Base-by-base conservation (phyloP, 2,329 filamentous ascomycete species). In the Monosporascus sp. region DNA sequence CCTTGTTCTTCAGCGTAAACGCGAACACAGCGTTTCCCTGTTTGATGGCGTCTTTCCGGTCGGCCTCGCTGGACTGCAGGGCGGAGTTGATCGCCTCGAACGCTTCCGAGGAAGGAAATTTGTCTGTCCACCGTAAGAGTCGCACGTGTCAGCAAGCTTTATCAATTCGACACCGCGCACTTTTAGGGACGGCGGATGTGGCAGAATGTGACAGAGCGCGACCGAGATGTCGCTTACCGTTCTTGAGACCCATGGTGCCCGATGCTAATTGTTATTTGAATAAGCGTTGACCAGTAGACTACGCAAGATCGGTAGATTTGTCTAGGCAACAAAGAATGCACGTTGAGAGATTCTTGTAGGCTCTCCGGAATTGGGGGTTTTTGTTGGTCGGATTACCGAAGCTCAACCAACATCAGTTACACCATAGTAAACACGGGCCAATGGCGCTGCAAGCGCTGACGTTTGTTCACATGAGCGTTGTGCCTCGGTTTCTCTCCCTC, bases 1-100 rank as follows among this genome's bases (percentile, higher is more conserved):
- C 80, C 54, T 78, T 73, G 81, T 99, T 99, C 81, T 96, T 97
- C 61, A 99, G 78, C 51, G 84, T 91, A 76, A 99, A 97, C 56
- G 87, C 87, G 72, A 96, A 97, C 71, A 97, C 78, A 56, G 88
- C 91, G 65, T 87, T 87, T 68, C 86, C 93, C 70, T 91, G 85
- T 75, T 95, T 93, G 73, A 97, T 87, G 62, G 93, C 92, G 61
- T 91, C 86, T 76, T 95, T 76, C 59, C 69, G 88, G 74, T 91
- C 89, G 60, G 82, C 80, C 28, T 88, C 85, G 71, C 81, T 84
- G 65, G 80, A 72, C 66, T 79, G 74, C 60, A 99, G 85, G 50
- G 85, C 82, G 51, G 75, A 69, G 72, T 89, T 84, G 79, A 99
- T 97, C 67, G 78, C 80, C 70, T 99, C 94, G 74, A 99, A 99